Percentiles rank a stretch among this genome's conserved stretches.
phyloP scores from a whole-genome alignment of 2,329 filamentous ascomycete genomes.

The Pyrenophora seminiperda region DNA sequence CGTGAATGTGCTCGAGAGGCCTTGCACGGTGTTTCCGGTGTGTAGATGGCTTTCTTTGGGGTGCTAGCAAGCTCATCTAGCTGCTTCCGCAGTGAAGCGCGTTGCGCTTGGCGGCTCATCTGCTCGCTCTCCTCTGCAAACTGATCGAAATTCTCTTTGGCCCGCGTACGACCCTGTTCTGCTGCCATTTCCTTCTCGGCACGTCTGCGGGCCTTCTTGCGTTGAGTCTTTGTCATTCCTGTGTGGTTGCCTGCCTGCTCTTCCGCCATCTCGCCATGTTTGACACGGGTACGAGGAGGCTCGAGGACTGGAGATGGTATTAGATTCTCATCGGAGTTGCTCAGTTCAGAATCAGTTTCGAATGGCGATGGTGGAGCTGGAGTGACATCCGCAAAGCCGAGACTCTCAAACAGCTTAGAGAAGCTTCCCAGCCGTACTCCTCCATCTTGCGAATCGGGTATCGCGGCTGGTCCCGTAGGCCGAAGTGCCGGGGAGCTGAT shows the following conservation, averaged over 20 bases:
- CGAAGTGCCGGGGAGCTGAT: constrained; percentile 28
- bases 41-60: not conserved
- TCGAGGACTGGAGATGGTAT: constrained; percentile 21
- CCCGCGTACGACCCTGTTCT: constrained; percentile 14
- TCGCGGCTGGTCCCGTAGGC: constrained; percentile 9
- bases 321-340: constrained; percentile 53
- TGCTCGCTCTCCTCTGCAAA: constrained; percentile 13
- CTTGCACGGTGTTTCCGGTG: constrained; percentile 6
- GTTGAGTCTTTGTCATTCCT: constrained; percentile 33
- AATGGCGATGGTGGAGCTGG: constrained; percentile 28
- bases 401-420: constrained; percentile 52
- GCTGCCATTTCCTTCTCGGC: constrained; percentile 28
- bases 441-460: constrained; percentile 13
- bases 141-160: constrained; percentile 12
- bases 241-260: constrained; percentile 1
- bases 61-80: not conserved
- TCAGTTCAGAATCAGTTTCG: constrained; percentile 40
- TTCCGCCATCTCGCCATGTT: constrained; percentile 1
- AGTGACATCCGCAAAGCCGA: constrained; percentile 44
- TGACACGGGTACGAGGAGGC: not conserved
- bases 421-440: constrained; percentile 52
- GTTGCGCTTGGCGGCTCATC: constrained; percentile 1
- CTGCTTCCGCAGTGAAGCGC: not conserved
- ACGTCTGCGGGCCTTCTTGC: constrained; percentile 33
- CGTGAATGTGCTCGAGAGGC: constrained; percentile 18